Conservation (phyloP, 345 rosid genomes). For the Microcos paniculata region DNA sequence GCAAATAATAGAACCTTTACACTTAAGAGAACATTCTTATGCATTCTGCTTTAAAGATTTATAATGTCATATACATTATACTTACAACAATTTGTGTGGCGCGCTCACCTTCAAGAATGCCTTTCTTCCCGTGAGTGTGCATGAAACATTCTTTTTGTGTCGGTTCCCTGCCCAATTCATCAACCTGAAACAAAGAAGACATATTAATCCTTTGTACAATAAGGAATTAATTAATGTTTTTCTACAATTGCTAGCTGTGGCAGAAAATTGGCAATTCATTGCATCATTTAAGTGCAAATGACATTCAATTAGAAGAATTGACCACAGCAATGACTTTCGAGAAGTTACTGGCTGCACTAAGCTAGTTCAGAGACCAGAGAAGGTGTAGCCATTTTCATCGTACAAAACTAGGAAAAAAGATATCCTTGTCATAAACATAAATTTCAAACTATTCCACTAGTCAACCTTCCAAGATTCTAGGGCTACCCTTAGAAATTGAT, state of each 20-base stretch:
- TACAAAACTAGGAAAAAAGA: background rate
- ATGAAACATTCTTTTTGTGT: too few relatives aligned
- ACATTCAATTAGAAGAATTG: background rate
- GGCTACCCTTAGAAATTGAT: background rate
- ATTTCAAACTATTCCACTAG: background rate
- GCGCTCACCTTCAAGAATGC: too few relatives aligned
- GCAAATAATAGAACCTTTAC: too few relatives aligned
- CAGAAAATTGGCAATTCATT: slow-evolving; percentile 16
- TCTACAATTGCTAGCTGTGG: background rate
- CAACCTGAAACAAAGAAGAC: too few relatives aligned
- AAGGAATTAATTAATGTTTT: too few relatives aligned
- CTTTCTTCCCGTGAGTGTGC: too few relatives aligned
- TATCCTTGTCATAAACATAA: background rate
- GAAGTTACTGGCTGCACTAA: background rate
- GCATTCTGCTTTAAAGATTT: too few relatives aligned
- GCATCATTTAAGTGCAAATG: background rate
- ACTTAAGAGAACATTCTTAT: too few relatives aligned
- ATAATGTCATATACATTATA: too few relatives aligned
- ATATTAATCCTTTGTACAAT: background rate
- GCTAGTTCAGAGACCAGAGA: slow-evolving; percentile 16
- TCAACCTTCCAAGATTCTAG: background rate
- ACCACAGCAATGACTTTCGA: background rate
- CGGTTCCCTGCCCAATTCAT: too few relatives aligned
- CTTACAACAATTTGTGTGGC: too few relatives aligned
- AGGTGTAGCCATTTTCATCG: background rate